Conservation (phyloP, 2,329 filamentous ascomycete species). For the Pseudofabraea citricarpa region DNA sequence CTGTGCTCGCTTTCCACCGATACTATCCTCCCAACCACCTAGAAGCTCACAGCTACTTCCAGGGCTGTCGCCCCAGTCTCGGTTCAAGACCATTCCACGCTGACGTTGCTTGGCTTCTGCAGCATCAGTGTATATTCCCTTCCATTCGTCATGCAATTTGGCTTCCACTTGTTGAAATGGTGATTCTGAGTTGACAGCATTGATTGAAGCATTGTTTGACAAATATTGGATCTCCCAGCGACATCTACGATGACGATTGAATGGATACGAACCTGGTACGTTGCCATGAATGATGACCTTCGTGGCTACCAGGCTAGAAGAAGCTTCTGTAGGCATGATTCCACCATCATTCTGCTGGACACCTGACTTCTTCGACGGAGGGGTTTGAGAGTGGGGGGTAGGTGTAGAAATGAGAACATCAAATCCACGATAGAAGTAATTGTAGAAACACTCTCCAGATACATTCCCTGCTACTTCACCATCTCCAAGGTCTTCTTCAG, state of each 20-base stretch:
- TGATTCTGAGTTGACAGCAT: slow-evolving; percentile 52
- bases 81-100: slow-evolving; percentile 81
- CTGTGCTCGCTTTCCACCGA: slow-evolving; percentile 33
- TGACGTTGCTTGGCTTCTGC: slow-evolving; percentile 48
- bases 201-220: slow-evolving; percentile 34
- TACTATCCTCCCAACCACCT: slow-evolving; percentile 79
- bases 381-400: slow-evolving; percentile 56
- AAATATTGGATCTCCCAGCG: slow-evolving; percentile 75
- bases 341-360: slow-evolving; percentile 21
- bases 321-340: slow-evolving; percentile 18
- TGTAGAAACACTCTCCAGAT: slow-evolving; percentile 83
- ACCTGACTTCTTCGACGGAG: slow-evolving; percentile 41
- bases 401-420: slow-evolving; percentile 87
- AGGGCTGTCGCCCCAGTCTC: slow-evolving; percentile 87
- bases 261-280: slow-evolving; percentile 91
- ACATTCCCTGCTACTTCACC: slow-evolving; percentile 49
- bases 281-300: slow-evolving; percentile 95
- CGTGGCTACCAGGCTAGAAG: slow-evolving; percentile 73
- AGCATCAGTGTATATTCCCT: slow-evolving; percentile 54
- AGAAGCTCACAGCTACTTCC: slow-evolving; percentile 80
- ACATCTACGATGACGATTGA: slow-evolving; percentile 87
- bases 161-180: slow-evolving; percentile 69
- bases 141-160: slow-evolving; percentile 65
- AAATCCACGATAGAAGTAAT: slow-evolving; percentile 95
- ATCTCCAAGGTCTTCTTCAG: slow-evolving; percentile 58